Percentiles rank a stretch among this genome's conserved stretches.
phyloP scores from a whole-genome alignment of 305 asterid species.

The Plantago rigida region DNA sequence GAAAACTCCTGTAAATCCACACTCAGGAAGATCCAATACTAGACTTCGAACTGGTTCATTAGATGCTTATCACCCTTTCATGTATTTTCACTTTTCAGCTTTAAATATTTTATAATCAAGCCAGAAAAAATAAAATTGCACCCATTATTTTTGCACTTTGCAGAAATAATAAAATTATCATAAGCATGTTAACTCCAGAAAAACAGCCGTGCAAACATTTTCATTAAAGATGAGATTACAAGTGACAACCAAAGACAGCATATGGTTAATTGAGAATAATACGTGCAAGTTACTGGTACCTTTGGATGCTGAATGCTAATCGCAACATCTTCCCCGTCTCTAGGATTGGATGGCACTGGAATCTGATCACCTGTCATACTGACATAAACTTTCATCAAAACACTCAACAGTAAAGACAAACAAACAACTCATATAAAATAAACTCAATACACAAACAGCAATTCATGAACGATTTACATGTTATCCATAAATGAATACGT shows the following conservation, averaged over 20 bases:
- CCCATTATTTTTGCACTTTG: not conserved
- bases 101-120: no score
- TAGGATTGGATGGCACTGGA: conserved; percentile 75
- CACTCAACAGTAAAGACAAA: not conserved
- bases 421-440: not conserved
- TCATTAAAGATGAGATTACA: conserved; percentile 13
- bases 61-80: not conserved
- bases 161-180: conserved; percentile 2
- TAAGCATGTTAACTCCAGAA: conserved; percentile 14
- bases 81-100: no score
- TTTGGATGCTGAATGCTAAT: conserved; percentile 52
- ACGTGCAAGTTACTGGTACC: conserved; percentile 37
- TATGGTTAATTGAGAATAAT: conserved; percentile 18
- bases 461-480: no score
- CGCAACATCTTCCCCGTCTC: conserved; percentile 70
- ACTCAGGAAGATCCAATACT: no score
- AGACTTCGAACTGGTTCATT: not conserved
- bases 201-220: conserved; percentile 16
- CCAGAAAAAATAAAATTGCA: not conserved
- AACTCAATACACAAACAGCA: no score
- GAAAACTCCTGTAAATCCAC: no score
- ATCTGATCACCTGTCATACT: conserved; percentile 90
- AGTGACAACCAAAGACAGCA: conserved; percentile 7
- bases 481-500: not conserved
- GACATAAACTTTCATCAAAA: conserved; percentile 35